phyloP scores from a whole-genome alignment of 331 rosid genomes.

The Rosa hybrid region DNA sequence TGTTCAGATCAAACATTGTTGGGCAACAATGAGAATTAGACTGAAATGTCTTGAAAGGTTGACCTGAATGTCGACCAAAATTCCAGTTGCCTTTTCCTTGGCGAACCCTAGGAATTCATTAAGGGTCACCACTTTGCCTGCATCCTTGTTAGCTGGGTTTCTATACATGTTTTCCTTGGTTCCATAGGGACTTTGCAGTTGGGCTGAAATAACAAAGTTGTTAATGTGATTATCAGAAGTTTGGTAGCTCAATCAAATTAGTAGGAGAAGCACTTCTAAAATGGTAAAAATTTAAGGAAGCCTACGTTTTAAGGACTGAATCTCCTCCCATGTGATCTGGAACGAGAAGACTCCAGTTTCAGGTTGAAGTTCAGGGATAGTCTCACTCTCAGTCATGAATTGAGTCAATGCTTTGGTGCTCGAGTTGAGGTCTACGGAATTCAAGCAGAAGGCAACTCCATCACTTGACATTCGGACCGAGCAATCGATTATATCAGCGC shows the following conservation, averaged over 20 bases:
- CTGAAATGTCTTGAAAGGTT: neutral
- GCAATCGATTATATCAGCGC: constrained; percentile 86
- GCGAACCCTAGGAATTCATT: constrained; percentile 76
- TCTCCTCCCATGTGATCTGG: constrained; percentile 78
- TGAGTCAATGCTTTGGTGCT: constrained; percentile 50
- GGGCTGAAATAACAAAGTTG: constrained; percentile 57
- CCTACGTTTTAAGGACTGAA: constrained; percentile 72
- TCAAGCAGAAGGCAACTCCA: constrained; percentile 75
- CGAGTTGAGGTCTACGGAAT: constrained; percentile 43
- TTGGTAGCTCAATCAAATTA: neutral
- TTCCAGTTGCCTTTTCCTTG: constrained; percentile 72
- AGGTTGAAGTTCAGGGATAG: constrained; percentile 63
- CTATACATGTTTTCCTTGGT: constrained; percentile 31
- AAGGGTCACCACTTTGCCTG: constrained; percentile 66
- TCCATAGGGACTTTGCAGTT: constrained; percentile 38
- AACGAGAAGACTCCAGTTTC: constrained; percentile 69
- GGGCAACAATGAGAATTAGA: neutral
- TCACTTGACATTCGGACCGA: constrained; percentile 88
- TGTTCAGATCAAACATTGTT: neutral
- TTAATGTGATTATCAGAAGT: neutral
- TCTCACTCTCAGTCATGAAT: constrained; percentile 50
- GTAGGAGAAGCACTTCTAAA: neutral
- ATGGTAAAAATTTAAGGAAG: neutral
- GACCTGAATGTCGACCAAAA: constrained; percentile 66
- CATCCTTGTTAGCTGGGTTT: constrained; percentile 73